Conservation (phyloP, 768 basidiomycete species). For the Trametes coccinea region DNA sequence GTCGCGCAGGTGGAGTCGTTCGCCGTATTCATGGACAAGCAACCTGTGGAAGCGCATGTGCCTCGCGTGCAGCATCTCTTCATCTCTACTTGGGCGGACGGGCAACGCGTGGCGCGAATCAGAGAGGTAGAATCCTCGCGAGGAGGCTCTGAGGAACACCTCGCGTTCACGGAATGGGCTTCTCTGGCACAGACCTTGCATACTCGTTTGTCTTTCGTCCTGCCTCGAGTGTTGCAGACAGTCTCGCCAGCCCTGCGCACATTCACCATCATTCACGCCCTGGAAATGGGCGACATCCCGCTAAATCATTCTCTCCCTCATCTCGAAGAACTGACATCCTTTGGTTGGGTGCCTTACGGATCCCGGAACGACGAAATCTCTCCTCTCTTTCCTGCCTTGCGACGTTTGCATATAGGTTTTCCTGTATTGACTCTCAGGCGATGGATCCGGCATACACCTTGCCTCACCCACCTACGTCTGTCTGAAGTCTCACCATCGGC, state of each 20-base stretch:
- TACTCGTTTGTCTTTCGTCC: no score
- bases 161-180: no score
- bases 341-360: no score
- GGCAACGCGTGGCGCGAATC: neutral
- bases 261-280: no score
- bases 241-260: no score
- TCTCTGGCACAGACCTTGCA: no score
- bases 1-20: constrained; percentile 16
- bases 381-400: neutral
- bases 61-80: constrained; percentile 1
- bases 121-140: neutral
- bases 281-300: no score
- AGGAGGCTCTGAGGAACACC: no score
- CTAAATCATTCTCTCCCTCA: neutral
- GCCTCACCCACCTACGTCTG: neutral
- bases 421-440: neutral
- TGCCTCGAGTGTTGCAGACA: no score
- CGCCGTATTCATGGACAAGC: neutral
- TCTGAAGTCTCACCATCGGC: constrained; percentile 1
- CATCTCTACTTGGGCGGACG: constrained; percentile 3
- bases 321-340: neutral
- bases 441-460: neutral
- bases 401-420: neutral
- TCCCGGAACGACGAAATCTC: no score
- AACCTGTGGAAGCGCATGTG: no score